Conservation (phyloP, 2,329 filamentous ascomycete genomes). For the Penicillium aurantiogriseum region DNA sequence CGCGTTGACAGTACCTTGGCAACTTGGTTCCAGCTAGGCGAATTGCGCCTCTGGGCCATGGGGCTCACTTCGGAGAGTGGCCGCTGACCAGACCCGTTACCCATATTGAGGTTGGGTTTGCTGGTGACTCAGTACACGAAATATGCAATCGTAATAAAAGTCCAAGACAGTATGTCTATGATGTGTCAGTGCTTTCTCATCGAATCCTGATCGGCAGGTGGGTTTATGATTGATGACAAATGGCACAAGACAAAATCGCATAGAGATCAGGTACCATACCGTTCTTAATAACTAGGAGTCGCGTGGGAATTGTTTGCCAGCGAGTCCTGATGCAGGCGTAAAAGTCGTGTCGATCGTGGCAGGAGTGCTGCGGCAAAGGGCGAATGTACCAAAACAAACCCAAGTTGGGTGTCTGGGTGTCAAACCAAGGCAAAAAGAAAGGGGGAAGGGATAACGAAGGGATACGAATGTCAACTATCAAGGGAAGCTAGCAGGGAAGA, state of each 20-base stretch:
- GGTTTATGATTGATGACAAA: background rate
- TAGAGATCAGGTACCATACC: constrained; percentile 17
- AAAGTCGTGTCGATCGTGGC: constrained; percentile 25
- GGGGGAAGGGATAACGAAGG: constrained; percentile 24
- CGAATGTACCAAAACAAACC: constrained; percentile 13
- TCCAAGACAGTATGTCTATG: constrained; percentile 10
- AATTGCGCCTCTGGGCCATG: constrained; percentile 83
- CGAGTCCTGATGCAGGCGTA: constrained; percentile 14
- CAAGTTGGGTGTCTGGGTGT: constrained; percentile 8
- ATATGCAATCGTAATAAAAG: background rate
- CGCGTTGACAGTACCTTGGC: constrained; percentile 59
- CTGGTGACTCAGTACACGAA: background rate
- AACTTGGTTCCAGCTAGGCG: constrained; percentile 79
- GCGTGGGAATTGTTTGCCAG: constrained; percentile 19
- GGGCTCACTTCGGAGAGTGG: constrained; percentile 87
- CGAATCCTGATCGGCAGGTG: background rate
- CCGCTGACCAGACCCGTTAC: constrained; percentile 60
- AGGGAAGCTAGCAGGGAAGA: constrained; percentile 12
- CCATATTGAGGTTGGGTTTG: constrained; percentile 63
- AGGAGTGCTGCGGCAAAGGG: constrained; percentile 24
- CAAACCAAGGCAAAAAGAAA: constrained; percentile 7
- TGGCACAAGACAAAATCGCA: background rate
- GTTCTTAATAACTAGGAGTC: constrained; percentile 14
- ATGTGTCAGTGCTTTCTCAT: constrained; percentile 14
- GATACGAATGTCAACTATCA: constrained; percentile 12